phyloP scores from a whole-genome alignment of 768 basidiomycete genomes.

The Amanita rubescens region DNA sequence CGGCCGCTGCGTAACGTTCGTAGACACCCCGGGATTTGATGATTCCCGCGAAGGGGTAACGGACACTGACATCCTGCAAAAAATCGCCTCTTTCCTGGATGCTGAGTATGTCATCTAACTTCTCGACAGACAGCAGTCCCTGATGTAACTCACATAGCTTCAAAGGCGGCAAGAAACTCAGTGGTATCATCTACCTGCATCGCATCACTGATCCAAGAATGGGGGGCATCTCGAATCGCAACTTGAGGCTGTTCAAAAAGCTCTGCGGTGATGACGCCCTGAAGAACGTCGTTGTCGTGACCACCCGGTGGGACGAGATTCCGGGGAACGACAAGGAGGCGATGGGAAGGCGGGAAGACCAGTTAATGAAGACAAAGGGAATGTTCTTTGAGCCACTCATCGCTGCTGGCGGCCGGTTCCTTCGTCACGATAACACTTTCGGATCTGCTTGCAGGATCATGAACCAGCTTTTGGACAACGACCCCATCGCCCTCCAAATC shows the following conservation, averaged over 20 bases:
- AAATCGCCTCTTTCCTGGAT: conserved; percentile 20
- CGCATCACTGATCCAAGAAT: conserved; percentile 32
- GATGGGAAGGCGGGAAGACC: no score
- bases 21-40: conserved; percentile 42
- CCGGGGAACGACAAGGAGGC: conserved; percentile 20
- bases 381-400: no score
- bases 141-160: neutral
- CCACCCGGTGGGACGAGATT: conserved; percentile 37
- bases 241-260: conserved; percentile 39
- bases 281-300: conserved; percentile 37
- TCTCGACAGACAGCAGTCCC: neutral
- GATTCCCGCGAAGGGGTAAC: conserved; percentile 22
- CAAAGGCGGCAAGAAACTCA: conserved; percentile 19
- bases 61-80: conserved; percentile 28
- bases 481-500: no score
- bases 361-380: no score
- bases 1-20: conserved; percentile 19
- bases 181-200: conserved; percentile 36
- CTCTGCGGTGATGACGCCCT: conserved; percentile 37
- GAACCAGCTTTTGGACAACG: no score
- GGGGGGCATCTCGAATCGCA: conserved; percentile 32
- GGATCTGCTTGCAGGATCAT: no score
- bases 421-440: no score
- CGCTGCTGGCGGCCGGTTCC: no score
- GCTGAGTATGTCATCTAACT: conserved; percentile 10